Evolutionary conservation across 805 yeast genomes (phyloP).

Genomic region (Saturnispora quitensis): DNA sequence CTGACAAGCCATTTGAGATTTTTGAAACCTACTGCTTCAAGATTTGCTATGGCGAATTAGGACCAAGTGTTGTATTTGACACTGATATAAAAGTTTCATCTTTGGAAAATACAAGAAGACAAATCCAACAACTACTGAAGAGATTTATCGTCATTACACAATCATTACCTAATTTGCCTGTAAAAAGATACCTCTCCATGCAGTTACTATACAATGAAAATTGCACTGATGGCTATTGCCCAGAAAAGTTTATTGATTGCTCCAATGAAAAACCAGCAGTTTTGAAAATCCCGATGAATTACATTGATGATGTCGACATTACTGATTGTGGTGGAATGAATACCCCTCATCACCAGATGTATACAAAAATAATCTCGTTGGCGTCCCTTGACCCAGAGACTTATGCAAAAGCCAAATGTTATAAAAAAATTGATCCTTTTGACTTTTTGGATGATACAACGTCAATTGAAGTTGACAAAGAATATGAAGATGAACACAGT

Average conservation of each 20-base stretch:
- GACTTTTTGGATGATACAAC: constrained; percentile 6
- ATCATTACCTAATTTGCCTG: constrained; percentile 42
- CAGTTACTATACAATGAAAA: constrained; percentile 39
- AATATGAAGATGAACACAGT: background rate
- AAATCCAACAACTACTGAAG: constrained; percentile 41
- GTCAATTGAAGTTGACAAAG: constrained; percentile 1
- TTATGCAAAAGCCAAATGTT: constrained; percentile 15
- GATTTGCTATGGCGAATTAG: constrained; percentile 31
- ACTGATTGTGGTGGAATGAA: constrained; percentile 19
- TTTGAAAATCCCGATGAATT: constrained; percentile 26
- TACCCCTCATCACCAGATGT: constrained; percentile 18
- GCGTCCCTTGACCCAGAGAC: constrained; percentile 26
- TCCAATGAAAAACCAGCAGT: constrained; percentile 31
- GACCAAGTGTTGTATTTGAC: constrained; percentile 5
- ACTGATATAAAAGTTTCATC: constrained; percentile 14
- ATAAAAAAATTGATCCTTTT: constrained; percentile 25
- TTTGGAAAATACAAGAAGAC: constrained; percentile 31
- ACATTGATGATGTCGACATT: constrained; percentile 12
- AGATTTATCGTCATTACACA: constrained; percentile 47
- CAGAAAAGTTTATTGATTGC: constrained; percentile 32
- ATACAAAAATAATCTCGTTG: constrained; percentile 22
- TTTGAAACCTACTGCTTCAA: constrained; percentile 44
- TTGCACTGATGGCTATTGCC: constrained; percentile 42
- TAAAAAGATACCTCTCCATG: constrained; percentile 37
- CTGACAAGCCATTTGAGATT: constrained; percentile 32